Evolutionary conservation across 495 filamentous ascomycete species (phyloP), one percentile per base, ranked within the genome.

Genomic region (Lasiosphaeria ovina): DNA sequence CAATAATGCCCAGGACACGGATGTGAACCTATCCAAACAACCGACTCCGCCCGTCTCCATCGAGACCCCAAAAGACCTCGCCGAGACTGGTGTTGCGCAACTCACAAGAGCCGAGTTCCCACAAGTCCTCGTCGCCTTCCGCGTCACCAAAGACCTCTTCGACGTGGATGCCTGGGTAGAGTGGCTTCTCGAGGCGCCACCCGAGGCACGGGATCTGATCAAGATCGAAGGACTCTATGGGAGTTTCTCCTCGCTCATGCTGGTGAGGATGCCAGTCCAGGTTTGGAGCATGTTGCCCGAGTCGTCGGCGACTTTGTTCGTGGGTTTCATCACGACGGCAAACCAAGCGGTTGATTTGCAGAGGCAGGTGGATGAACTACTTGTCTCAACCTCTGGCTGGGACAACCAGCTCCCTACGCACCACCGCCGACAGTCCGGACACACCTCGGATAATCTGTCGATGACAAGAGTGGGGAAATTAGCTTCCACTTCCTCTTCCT

Each of bases 281-380:
- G 48, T 8, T 4, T 51, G 48, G 48, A 32, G 31, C 48, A 16
- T 51, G 3, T 9, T 51, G 24, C 48, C 48, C 16, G 48, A 16
- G 5, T 32, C 48, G 4, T 4, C 48, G 10, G 48, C 48, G 9
- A 32, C 31, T 10, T 51, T 17, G 5, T 51, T 51, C 31, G 48
- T 51, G 14, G 48, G 48, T 3, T 51, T 51, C 31, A 72, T 3
- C 8, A 42, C 38, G 14, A 42, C 38, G 14, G 38, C 1, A 0
- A 42, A 42, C 38, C 14, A 8, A 9, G 38, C 14, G 7, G 8
- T 14, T 42, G 14, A 1, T 14, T 8, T 42, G 14, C 38, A 42
- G 38, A 42, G 14, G 38, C 8, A 42, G 38, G 38, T 42, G 3
- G 38, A 42, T 0, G 24, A 24, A 24, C 24, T 0, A 24, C 24